Evolutionary conservation across 257 asterid species (phyloP), one percentile per base, ranked within the genome.

Genomic region (Echites panduratus): DNA sequence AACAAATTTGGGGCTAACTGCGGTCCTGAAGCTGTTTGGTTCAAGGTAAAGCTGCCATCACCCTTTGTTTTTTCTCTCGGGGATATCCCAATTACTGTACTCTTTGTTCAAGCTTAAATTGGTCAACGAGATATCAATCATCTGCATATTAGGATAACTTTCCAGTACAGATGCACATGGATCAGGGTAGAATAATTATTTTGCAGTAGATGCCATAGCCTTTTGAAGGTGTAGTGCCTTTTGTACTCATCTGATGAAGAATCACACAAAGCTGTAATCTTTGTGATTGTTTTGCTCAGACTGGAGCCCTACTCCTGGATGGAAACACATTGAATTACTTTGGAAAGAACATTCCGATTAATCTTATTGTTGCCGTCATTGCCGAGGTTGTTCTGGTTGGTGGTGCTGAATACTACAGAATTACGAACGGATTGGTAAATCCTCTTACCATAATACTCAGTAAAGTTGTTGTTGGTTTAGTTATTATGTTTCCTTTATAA

Each of bases 21-120:
- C 75, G 98, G 98, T 63, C 97, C 97, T n/a, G 97, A 91, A 79
- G 98, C 97, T 64, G 98, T 94, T 75, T 94, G 97, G 97, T 94
- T 94, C 91, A 94, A 94, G 92, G 98, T 89, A 78, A 44, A 7
- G 14, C 26, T 47, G 13, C 8, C 14, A 19, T 16, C 22, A 2
- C 1, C 4, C 1, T 24, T 32, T 9, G 16, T 16, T 4, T 12
- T 24, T 47, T 47, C 16, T 45, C 49, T 45, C 13, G 9, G 35
- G 12, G 2, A 27, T 10, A 19, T 20, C 3, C n/a, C n/a, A n/a
- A n/a, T n/a, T n/a, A n/a, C n/a, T n/a, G n/a, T n/a, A n/a, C n/a
- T n/a, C n/a, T 14, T 56, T 0, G 0, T 16, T 56, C 16, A 9
- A 7, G 20, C 4, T 17, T 19, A 5, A 43, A 14, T 53, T 53